Conservation (phyloP, 306 rosid species). For the Castanea sativa region DNA sequence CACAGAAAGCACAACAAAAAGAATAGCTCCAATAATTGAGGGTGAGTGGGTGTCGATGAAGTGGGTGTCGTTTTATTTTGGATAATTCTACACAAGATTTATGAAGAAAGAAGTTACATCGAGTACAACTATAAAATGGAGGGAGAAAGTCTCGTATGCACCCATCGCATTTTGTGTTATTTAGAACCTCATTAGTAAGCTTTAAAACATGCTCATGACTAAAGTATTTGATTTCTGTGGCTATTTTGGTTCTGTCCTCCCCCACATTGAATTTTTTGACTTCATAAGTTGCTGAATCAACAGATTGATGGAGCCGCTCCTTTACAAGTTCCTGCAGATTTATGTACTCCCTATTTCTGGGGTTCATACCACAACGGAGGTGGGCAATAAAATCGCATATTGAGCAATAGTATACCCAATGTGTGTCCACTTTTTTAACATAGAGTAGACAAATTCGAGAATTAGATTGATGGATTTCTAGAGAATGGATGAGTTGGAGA, state of each 20-base stretch:
- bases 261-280: not conserved
- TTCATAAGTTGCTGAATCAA: not conserved
- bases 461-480: not conserved
- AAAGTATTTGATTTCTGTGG: not conserved
- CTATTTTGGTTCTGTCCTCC: not conserved
- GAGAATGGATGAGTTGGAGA: not conserved
- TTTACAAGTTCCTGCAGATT: not conserved
- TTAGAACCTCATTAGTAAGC: not conserved
- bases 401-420: not conserved
- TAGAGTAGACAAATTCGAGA: not conserved
- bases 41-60: not conserved
- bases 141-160: not conserved
- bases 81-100: not conserved
- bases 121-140: not conserved
- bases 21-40: not conserved
- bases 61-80: not conserved
- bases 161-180: not conserved
- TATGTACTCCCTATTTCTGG: not conserved
- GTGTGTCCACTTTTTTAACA: not conserved
- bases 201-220: not conserved
- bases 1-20: not conserved
- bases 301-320: rapidly evolving
- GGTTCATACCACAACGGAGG: not conserved
- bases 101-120: not conserved
- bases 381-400: not conserved